Base-by-base conservation (phyloP, 495 filamentous ascomycete species). In the Neurospora pannonica region DNA sequence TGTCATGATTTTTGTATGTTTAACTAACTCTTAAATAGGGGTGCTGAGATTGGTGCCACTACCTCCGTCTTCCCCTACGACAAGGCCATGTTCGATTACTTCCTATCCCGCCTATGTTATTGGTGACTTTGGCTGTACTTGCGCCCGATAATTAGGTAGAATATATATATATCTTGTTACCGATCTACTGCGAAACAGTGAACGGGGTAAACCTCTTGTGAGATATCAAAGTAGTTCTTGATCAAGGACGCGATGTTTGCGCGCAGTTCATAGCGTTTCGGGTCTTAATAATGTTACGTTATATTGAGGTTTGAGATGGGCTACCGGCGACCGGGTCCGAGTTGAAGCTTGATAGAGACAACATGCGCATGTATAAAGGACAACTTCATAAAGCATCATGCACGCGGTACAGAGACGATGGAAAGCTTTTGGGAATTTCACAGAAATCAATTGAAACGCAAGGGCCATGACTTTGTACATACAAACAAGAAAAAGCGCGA, bases 1-100 rank as follows among this genome's bases (percentile, higher is more conserved):
- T 24, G 3, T 43, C 40, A 4, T 48, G 0, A 11, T 3, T 48
- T 21, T 24, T 48, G n/a, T 2, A 5, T 48, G 11, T 24, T 24
- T 11, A 13, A 13, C 43, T 48, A 13, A 46, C 19, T 46, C 4
- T 54, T 24, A 24, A 92, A 94, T 84, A 94, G 93, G 90, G 89
- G 84, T 74, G 93, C 94, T 77, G 94, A 97, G 83, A 97, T 97
- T 79, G 97, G 96, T 83, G 96, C 97, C 67, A 98, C 96, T 43
- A 98, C 96, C 70, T 97, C 94, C 19, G 79, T 99, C 54, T 99
- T 99, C 92, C 95, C 96, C 76, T 99, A 97, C 90, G 97, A 97
- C 85, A 94, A 98, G 83, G 90, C 92, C 80, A 95, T 96, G 93
- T 92, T 97, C 89, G 92, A 97, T 81, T 98, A 97, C 86, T 90